phyloP scores from a whole-genome alignment of 257 asterid species.

The Coffea canephora region DNA sequence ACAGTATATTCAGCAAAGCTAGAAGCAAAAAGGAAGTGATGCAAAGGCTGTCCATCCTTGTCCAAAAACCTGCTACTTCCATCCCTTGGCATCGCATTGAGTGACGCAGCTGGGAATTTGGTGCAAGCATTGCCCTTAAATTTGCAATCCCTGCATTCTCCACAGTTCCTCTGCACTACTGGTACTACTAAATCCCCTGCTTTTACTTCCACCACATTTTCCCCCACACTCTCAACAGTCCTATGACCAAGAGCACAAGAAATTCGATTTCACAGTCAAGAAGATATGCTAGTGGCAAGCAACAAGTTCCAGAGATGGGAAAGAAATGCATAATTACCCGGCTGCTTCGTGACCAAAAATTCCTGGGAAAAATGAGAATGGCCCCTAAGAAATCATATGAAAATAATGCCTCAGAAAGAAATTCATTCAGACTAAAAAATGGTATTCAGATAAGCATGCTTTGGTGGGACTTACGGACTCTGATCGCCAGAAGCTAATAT shows the following conservation, averaged over 20 bases:
- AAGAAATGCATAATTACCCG: conserved; percentile 19
- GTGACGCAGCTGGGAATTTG: conserved; percentile 21
- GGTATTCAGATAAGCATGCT: no score
- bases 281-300: no score
- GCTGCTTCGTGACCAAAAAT: conserved; percentile 49
- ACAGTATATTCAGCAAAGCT: conserved; percentile 42
- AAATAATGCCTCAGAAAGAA: no score
- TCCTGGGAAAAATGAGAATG: conserved; percentile 30
- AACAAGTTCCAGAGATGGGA: background rate
- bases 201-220: conserved; percentile 40
- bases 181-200: conserved; percentile 39
- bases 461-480: conserved; percentile 20
- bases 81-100: conserved; percentile 40
- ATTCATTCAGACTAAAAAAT: background rate
- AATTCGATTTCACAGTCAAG: no score
- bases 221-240: conserved; percentile 47
- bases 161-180: conserved; percentile 34
- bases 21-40: conserved; percentile 31
- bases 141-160: conserved; percentile 40
- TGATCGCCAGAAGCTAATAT: conserved; percentile 39
- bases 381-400: conserved; percentile 24
- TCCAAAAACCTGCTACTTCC: conserved; percentile 34
- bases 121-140: conserved; percentile 36
- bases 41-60: conserved; percentile 22
- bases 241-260: conserved; percentile 8